Evolutionary conservation across 176 grass and related monocot species (phyloP).

Genomic region (Carex pumila): DNA sequence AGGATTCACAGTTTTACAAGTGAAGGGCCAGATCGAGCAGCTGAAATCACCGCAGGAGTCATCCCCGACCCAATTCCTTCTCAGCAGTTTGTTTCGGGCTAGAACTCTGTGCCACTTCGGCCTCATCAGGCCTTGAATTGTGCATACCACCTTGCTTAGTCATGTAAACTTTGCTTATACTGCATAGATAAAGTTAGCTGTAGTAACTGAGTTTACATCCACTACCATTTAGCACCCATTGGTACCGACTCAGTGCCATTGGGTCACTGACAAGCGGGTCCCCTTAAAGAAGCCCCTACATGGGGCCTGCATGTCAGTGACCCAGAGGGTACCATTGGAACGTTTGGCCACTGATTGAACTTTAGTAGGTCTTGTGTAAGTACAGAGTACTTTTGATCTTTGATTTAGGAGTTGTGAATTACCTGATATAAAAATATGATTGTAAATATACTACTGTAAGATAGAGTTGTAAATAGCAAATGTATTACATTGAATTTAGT

Average conservation of each 20-base stretch:
- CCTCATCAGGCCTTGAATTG: constrained; percentile 33
- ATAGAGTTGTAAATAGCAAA: constrained; percentile 2
- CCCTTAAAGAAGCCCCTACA: not conserved
- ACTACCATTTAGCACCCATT: not conserved
- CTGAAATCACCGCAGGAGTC: constrained; percentile 28
- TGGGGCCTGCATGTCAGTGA: not conserved
- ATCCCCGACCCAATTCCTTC: constrained; percentile 64
- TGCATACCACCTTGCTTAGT: not conserved
- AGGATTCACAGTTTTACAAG: constrained; percentile 52
- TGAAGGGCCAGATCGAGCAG: constrained; percentile 49
- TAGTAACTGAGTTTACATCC: not conserved
- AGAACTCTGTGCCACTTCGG: constrained; percentile 52
- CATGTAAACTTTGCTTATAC: not conserved
- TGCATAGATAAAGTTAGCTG: not conserved
- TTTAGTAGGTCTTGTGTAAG: not conserved
- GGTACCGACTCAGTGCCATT: not conserved
- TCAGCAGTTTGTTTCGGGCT: constrained; percentile 51
- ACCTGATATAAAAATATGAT: constrained; percentile 7
- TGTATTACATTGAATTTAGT: constrained; percentile 18
- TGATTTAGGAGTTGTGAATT: constrained; percentile 8
- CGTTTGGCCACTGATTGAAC: not conserved
- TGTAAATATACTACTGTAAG: constrained; percentile 11
- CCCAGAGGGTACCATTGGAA: not conserved
- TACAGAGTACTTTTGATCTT: not conserved
- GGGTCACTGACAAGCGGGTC: not conserved